Conservation (phyloP, 2,329 filamentous ascomycete genomes). For the Botryotinia convoluta region DNA sequence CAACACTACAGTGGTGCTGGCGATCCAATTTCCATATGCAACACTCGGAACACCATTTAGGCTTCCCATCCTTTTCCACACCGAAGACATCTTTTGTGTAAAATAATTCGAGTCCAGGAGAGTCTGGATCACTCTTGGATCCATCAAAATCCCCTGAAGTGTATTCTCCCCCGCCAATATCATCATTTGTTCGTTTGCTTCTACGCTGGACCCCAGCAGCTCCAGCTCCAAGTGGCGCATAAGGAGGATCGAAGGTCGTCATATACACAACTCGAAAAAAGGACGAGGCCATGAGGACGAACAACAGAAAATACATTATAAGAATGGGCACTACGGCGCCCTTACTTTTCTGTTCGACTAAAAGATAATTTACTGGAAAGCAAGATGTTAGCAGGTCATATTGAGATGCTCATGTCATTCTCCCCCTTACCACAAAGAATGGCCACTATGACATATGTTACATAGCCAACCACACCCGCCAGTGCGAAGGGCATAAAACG, state of each 20-base stretch:
- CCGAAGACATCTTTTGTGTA: slow-evolving; percentile 82
- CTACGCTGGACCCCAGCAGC: slow-evolving; percentile 27
- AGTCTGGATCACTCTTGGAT: slow-evolving; percentile 47
- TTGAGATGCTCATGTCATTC: not conserved
- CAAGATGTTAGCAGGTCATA: slow-evolving; percentile 18
- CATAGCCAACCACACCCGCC: slow-evolving; percentile 61
- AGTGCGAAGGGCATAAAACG: slow-evolving; percentile 67
- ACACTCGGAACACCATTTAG: slow-evolving; percentile 82
- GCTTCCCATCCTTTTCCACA: slow-evolving; percentile 79
- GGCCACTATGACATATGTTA: slow-evolving; percentile 68
- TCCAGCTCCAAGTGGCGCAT: slow-evolving; percentile 62
- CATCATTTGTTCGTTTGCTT: slow-evolving; percentile 32
- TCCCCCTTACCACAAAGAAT: slow-evolving; percentile 61
- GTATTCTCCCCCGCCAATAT: slow-evolving; percentile 31
- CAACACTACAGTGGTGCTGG: slow-evolving; percentile 79
- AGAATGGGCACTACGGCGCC: slow-evolving; percentile 67
- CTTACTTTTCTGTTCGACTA: slow-evolving; percentile 46
- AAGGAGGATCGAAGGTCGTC: slow-evolving; percentile 69
- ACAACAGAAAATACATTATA: slow-evolving; percentile 68
- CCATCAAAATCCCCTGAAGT: slow-evolving; percentile 24
- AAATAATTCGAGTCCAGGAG: slow-evolving; percentile 69
- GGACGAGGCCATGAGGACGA: slow-evolving; percentile 62
- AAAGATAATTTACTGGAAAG: slow-evolving; percentile 66
- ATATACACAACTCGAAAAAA: slow-evolving; percentile 71
- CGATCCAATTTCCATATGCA: slow-evolving; percentile 85